These are phyloP conservation scores for Chernovozyma aurita DNA, from an alignment of 1,139 yeast species.

Conservation along the genomic window DNA sequence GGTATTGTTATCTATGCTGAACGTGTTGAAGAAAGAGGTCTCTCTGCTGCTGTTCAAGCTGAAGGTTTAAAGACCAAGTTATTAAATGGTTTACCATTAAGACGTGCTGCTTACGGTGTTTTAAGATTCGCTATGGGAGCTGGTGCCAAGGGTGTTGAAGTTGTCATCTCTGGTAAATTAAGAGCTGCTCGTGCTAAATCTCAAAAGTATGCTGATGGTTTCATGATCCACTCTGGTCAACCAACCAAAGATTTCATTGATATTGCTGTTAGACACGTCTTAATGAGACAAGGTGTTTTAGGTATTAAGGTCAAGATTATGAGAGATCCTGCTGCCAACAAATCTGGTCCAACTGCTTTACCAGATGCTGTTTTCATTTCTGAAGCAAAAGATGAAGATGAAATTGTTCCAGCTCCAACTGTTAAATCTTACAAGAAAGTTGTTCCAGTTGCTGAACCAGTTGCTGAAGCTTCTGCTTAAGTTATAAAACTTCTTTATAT, in stretches of 20 bases:
- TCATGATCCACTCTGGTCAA: slow-evolving; percentile 99
- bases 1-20: slow-evolving; percentile 95
- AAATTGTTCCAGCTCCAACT: slow-evolving; percentile 72
- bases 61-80: slow-evolving; percentile 98
- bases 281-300: slow-evolving; percentile 99
- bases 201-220: slow-evolving; percentile 99
- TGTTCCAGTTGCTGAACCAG: slow-evolving; percentile 21
- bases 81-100: slow-evolving; percentile 97
- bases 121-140: slow-evolving; percentile 99
- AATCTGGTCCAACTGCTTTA: slow-evolving; percentile 83
- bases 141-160: slow-evolving; percentile 99
- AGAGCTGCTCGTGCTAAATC: slow-evolving; percentile 99
- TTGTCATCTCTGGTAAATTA: slow-evolving; percentile 98
- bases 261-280: slow-evolving; percentile 98
- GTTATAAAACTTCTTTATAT: too few relatives aligned
- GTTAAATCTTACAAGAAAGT: slow-evolving; percentile 65
- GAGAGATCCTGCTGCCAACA: slow-evolving; percentile 96
- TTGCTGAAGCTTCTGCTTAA: slow-evolving; percentile 29
- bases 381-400: slow-evolving; percentile 97
- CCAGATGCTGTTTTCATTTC: slow-evolving; percentile 93
- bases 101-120: slow-evolving; percentile 99
- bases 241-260: slow-evolving; percentile 99
- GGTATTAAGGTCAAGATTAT: slow-evolving; percentile 99
- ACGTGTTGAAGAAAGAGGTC: slow-evolving; percentile 99
- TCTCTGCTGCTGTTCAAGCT: slow-evolving; percentile 99